Conservation (phyloP, 106 monocot species). For the Dioscorea dumetorum region DNA sequence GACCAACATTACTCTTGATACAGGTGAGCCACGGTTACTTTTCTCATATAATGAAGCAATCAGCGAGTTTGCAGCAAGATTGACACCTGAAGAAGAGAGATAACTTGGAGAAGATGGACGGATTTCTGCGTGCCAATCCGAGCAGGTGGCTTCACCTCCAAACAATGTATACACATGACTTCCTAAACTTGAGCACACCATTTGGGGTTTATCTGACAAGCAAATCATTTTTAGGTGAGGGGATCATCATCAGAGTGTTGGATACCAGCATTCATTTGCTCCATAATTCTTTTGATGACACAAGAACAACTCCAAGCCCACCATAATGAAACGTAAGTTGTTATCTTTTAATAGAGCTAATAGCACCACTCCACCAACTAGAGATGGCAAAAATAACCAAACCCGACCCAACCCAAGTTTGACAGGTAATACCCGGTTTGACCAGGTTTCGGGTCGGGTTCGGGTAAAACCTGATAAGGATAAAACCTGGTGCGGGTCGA, state of each 20-base stretch:
- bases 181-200: no score
- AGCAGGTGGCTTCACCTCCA: no score
- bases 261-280: conserved; percentile 24
- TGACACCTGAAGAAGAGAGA: background rate
- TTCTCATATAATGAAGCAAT: conserved; percentile 35
- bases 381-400: no score
- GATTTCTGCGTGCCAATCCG: no score
- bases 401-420: no score
- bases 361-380: no score
- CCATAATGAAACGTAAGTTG: conserved; percentile 34
- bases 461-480: no score
- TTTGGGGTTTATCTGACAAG: background rate
- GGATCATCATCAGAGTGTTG: conserved; percentile 26
- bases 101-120: no score
- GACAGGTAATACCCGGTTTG: no score
- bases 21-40: conserved; percentile 12
- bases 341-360: background rate
- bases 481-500: no score
- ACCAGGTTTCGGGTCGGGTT: no score
- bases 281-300: conserved; percentile 43
- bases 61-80: conserved; percentile 40
- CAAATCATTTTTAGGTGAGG: conserved; percentile 14
- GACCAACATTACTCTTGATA: background rate
- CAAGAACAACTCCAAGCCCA: conserved; percentile 21
- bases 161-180: no score